Percentiles rank a stretch among this genome's conserved stretches.
Evolutionary conservation across 805 yeast genomes (phyloP).

Genomic region (Torulaspora microellipsoides): DNA sequence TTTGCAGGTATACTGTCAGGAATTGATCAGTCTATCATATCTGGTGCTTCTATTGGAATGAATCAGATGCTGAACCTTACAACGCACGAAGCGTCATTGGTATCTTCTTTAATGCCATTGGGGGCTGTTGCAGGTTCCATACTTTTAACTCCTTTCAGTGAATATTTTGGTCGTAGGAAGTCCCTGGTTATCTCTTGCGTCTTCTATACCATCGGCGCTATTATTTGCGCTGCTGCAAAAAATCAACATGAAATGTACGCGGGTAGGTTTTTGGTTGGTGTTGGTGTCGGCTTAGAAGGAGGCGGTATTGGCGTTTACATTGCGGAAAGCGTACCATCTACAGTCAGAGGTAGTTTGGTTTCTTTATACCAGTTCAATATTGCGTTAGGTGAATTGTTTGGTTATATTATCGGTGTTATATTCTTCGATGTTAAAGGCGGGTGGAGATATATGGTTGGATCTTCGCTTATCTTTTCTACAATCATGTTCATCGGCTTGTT

Average conservation of each 20-base stretch:
- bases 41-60: constrained; percentile 58
- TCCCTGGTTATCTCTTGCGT: constrained; percentile 54
- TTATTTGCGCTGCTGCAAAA: constrained; percentile 49
- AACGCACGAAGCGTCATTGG: constrained; percentile 45
- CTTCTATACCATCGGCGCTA: constrained; percentile 59
- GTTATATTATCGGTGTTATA: constrained; percentile 60
- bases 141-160: constrained; percentile 48
- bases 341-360: constrained; percentile 55
- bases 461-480: constrained; percentile 56
- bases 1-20: constrained; percentile 64
- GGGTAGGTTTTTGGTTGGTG: constrained; percentile 55
- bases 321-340: constrained; percentile 55
- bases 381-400: constrained; percentile 63
- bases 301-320: constrained; percentile 61
- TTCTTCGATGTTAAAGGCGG: constrained; percentile 53
- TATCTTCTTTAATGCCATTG: constrained; percentile 57
- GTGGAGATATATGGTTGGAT: constrained; percentile 65
- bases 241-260: constrained; percentile 49
- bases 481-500: constrained; percentile 46
- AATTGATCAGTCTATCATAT: constrained; percentile 60
- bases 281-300: constrained; percentile 64
- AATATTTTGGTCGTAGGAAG: constrained; percentile 51
- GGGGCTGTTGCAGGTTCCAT: constrained; percentile 65
- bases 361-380: constrained; percentile 60
- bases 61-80: constrained; percentile 39